A percentile compares a stretch with the other conserved stretches of the same genome.
Evolutionary conservation across 2,329 filamentous ascomycete species (phyloP).

Genomic region (Colletotrichum gloeosporioides): DNA sequence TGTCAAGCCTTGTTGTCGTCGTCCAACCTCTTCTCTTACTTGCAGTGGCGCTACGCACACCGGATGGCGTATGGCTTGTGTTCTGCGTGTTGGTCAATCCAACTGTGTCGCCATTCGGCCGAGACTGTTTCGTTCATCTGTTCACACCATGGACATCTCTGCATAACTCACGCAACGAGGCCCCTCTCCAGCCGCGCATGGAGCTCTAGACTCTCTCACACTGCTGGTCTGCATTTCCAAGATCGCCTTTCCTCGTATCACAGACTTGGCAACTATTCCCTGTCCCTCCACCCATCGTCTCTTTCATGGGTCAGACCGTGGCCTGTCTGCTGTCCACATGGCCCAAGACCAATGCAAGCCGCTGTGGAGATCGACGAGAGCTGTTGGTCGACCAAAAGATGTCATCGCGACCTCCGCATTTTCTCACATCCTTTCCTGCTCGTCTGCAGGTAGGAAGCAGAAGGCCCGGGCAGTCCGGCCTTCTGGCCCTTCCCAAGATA

Average conservation of each 20-base stretch:
- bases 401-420: conserved; percentile 17
- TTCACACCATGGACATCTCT: neutral
- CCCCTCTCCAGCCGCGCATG: neutral
- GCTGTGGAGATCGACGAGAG: conserved; percentile 10
- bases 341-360: conserved; percentile 19
- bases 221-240: conserved; percentile 5
- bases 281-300: neutral
- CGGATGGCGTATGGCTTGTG: neutral
- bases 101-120: neutral
- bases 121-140: neutral
- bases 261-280: conserved; percentile 17
- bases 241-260: conserved; percentile 20
- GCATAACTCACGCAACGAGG: neutral
- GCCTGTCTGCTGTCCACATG: conserved; percentile 4
- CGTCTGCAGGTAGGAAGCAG: neutral
- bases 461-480: neutral
- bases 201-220: neutral
- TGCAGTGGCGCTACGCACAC: conserved; percentile 4
- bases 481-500: conserved; percentile 2
- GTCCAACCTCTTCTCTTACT: conserved; percentile 14
- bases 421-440: neutral
- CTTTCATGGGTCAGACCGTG: neutral
- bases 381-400: conserved; percentile 10
- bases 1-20: conserved; percentile 7
- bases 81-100: neutral